phyloP scores from a whole-genome alignment of 2,329 filamentous ascomycete genomes.

The Stachybotrys echinatus region DNA sequence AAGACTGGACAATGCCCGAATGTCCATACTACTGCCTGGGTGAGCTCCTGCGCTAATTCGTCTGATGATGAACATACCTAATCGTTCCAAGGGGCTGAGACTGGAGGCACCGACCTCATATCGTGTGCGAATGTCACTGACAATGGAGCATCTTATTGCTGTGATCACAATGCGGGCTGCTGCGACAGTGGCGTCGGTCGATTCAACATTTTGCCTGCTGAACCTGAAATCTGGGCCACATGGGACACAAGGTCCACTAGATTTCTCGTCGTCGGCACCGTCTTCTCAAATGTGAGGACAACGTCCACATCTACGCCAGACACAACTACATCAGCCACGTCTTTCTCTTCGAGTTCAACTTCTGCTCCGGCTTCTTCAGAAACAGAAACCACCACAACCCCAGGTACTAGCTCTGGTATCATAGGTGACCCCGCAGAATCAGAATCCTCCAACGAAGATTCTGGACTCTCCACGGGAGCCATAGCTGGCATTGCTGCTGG shows the following conservation, averaged over 20 bases:
- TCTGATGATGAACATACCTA: neutral
- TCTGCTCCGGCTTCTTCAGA: slow-evolving; percentile 11
- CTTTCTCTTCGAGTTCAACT: neutral
- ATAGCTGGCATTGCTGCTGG: slow-evolving; percentile 1
- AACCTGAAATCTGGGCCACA: slow-evolving; percentile 14
- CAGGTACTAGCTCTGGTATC: slow-evolving; percentile 1
- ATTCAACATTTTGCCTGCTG: slow-evolving; percentile 15
- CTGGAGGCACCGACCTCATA: slow-evolving; percentile 17
- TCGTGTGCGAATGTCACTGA: slow-evolving; percentile 17
- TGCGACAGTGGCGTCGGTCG: slow-evolving; percentile 17
- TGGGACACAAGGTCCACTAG: slow-evolving; percentile 9
- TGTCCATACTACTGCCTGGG: slow-evolving; percentile 9
- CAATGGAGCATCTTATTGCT: slow-evolving; percentile 17
- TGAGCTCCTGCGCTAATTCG: slow-evolving; percentile 6
- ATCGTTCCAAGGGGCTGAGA: slow-evolving; percentile 8
- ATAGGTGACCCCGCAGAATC: neutral
- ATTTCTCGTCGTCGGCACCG: slow-evolving; percentile 12
- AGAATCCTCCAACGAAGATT: neutral
- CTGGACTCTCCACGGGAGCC: neutral
- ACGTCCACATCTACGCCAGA: neutral
- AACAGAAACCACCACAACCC: slow-evolving; percentile 48
- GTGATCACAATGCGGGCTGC: slow-evolving; percentile 14
- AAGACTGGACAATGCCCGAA: slow-evolving; percentile 12
- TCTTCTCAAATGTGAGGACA: slow-evolving; percentile 4
- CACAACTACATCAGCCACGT: slow-evolving; percentile 1